Evolutionary conservation across 495 filamentous ascomycete species (phyloP).

Genomic region (Margaritispora aquatica): DNA sequence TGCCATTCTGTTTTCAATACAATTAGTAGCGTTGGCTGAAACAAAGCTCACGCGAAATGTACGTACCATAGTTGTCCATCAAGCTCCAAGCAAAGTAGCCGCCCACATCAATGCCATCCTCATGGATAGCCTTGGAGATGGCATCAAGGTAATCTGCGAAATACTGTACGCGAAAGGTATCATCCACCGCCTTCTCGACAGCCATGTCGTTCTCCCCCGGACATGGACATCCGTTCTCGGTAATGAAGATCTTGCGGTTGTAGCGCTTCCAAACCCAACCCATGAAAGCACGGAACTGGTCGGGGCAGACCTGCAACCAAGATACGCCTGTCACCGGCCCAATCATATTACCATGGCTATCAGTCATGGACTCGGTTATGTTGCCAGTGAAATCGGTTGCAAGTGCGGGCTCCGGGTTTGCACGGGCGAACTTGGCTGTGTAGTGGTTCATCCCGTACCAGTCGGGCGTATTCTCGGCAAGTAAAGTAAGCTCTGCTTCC

Average conservation of each 20-base stretch:
- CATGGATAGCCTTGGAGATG: conserved; percentile 57
- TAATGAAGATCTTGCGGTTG: conserved; percentile 68
- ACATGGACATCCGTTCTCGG: conserved; percentile 71
- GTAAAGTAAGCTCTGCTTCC: conserved; percentile 53
- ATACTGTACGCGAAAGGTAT: conserved; percentile 69
- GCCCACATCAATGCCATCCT: conserved; percentile 63
- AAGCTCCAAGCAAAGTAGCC: conserved; percentile 76
- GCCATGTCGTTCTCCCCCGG: conserved; percentile 69
- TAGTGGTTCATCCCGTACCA: conserved; percentile 83
- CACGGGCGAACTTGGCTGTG: conserved; percentile 70
- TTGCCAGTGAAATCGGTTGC: conserved; percentile 62
- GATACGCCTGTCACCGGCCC: conserved; percentile 65
- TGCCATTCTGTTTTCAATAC: conserved; percentile 42
- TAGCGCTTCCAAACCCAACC: conserved; percentile 75
- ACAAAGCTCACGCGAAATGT: too few relatives aligned
- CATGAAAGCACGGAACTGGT: conserved; percentile 68
- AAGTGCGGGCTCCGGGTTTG: conserved; percentile 49
- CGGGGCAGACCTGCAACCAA: conserved; percentile 61
- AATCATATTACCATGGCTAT: conserved; percentile 61
- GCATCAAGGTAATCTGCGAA: conserved; percentile 64
- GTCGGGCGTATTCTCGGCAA: conserved; percentile 54
- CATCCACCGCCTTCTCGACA: conserved; percentile 58
- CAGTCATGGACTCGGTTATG: conserved; percentile 55
- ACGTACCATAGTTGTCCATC: conserved; percentile 54
- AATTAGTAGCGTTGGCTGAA: background rate